Evolutionary conservation across 176 grass and related monocot genomes (phyloP), one percentile per base, ranked within the genome.

Genomic region (Stipa capillata): DNA sequence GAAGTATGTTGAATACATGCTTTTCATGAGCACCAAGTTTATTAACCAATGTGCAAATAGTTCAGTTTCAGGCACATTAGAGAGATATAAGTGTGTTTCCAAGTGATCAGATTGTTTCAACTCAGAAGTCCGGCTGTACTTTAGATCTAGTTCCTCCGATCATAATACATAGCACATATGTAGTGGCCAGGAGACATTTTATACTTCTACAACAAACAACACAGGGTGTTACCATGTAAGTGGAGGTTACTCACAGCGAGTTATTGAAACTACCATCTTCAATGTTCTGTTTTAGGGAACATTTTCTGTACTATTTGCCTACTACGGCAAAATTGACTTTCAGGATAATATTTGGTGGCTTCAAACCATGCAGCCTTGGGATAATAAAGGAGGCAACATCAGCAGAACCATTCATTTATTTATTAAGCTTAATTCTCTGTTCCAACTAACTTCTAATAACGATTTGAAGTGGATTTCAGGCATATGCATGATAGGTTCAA

Each of bases 391-490:
- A 71, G 25, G 23, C 18, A 85, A 43, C 24, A 66, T 61, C 54
- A 58, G 33, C 23, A 21, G 37, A 70, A 50, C 23, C 65, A 71
- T 8, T 33, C 44, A 78, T 63, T 79, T 85, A 32, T 52, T 61
- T 18, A 42, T 63, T 72, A 27, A 45, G 28, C 39, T 37, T 27
- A 37, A 56, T 56, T 39, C 14, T 45, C 40, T 54, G 61, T n/a
- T 79, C 10, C 5, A n/a, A 47, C 18, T 55, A 85, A 60, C 23
- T 16, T 16, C 62, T n/a, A 28, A 28, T 37, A 27, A 36, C 5
- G 18, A 44, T 11, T 80, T 2, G 33, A 21, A 44, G 58, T 55
- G 20, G 42, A 65, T 74, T 74, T 86, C 15, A 86, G 36, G 76
- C 63, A 74, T 42, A 86, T 28, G 47, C 20, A 42, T 34, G 62